Conservation (phyloP, 176 grass and related monocot species). For the Musa acuminata region DNA sequence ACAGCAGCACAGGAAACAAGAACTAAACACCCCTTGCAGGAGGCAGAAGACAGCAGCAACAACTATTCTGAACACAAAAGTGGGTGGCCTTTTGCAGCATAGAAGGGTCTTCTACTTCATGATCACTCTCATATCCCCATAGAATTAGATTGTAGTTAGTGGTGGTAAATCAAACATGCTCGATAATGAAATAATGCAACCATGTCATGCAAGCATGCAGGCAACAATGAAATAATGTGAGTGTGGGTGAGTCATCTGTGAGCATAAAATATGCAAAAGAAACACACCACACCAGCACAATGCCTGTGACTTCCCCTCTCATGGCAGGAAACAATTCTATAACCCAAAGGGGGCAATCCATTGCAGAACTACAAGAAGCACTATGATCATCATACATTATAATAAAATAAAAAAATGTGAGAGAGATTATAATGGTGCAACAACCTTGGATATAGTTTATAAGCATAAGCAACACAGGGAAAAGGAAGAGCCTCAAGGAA, state of each 20-base stretch:
- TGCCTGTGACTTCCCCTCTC: no score
- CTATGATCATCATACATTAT: conserved; percentile 6
- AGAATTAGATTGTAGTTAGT: conserved; percentile 33
- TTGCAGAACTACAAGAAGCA: conserved; percentile 11
- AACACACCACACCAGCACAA: conserved; percentile 4
- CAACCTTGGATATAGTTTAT: no score
- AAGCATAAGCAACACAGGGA: neutral
- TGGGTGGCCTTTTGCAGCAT: conserved; percentile 22
- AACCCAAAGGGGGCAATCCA: conserved; percentile 7
- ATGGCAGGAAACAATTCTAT: neutral
- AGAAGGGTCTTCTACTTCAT: conserved; percentile 34
- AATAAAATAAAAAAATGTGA: neutral
- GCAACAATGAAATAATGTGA: conserved; percentile 15
- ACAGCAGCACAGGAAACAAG: conserved; percentile 84
- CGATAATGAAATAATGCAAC: conserved; percentile 36
- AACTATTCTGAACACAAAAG: conserved; percentile 23
- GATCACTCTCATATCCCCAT: neutral
- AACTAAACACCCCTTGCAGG: conserved; percentile 40
- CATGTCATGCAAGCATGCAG: conserved; percentile 28
- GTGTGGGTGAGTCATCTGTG: conserved; percentile 25
- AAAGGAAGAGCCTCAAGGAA: neutral
- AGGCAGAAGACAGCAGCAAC: conserved; percentile 27
- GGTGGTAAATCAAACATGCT: conserved; percentile 44
- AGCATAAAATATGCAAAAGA: conserved; percentile 29
- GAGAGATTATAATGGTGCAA: neutral